Base-by-base conservation (phyloP, 2,329 filamentous ascomycete genomes). In the Chaetomiaceae sp. region DNA sequence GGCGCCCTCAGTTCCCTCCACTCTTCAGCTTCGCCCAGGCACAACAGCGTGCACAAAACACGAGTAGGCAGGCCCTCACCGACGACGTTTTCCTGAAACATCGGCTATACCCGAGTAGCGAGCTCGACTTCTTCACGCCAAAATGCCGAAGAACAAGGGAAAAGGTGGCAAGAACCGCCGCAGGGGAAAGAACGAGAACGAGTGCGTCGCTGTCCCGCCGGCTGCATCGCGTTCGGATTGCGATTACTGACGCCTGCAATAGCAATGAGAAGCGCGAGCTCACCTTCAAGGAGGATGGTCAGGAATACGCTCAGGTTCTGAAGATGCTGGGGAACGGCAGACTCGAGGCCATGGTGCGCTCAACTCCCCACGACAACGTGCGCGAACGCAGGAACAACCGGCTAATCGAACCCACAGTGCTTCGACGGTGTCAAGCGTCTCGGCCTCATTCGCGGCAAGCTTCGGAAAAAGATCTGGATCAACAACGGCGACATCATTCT, bases 381-480 rank as follows among this genome's bases (percentile, higher is more conserved):
- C 30, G 22, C 7, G 8, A 19, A 39, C n/a, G 19, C 35, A 20
- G 10, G 14, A 14, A 26, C 24, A 19, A 2, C 14, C 14, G 32
- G 26, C 43, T 49, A 40, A 41, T 43, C 9, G 14, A 3, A 6
- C 27, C 12, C n/a, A n/a, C 65, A 89, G 59, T 97, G 91, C 75
- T 98, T 98, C 70, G 93, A 97, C 67, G 91, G 91, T 65, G 83
- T 85, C 58, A 89, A 89, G 68, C 83, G 88, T 51, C 79, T 69
- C 33, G 87, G 84, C 53, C 66, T 67, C 51, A 70, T 68, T 52
- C 88, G 91, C 56, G 91, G 91, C 73, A 97, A 98, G 74, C 86
- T 98, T 63, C 84, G 93, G 63, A 98, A 98, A 81, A 98, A 98
- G 81, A 93, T 97, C 70, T 96, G 89, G 89, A 96, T 96, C 79